Conservation (phyloP, 148 eudicot genomes). For the Silene conica region DNA sequence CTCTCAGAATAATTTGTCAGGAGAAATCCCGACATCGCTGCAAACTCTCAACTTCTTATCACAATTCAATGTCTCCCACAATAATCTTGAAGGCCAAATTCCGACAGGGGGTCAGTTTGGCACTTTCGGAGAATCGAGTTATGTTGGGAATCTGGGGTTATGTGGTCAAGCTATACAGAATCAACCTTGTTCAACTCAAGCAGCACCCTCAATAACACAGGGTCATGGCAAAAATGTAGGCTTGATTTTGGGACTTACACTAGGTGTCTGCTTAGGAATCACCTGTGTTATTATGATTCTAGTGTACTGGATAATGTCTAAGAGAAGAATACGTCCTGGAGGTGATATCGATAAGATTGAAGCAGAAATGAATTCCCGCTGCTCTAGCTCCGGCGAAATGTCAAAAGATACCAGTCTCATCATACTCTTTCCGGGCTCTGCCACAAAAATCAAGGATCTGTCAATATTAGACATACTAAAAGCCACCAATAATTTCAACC, state of each 20-base stretch:
- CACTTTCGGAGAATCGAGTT: conserved; percentile 47
- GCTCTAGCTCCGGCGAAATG: conserved; percentile 43
- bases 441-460: conserved; percentile 44
- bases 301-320: conserved; percentile 53
- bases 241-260: conserved; percentile 44
- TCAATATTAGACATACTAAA: conserved; percentile 64
- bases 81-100: conserved; percentile 50
- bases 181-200: conserved; percentile 35
- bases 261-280: conserved; percentile 59
- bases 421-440: conserved; percentile 51
- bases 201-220: conserved; percentile 16
- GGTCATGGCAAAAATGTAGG: conserved; percentile 28
- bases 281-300: conserved; percentile 40
- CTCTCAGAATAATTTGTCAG: conserved; percentile 57
- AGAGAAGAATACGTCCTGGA: conserved; percentile 53
- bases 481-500: conserved; percentile 82
- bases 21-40: conserved; percentile 71
- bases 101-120: conserved; percentile 62
- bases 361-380: conserved; percentile 35
- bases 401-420: conserved; percentile 57
- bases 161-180: conserved; percentile 54
- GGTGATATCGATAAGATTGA: conserved; percentile 43
- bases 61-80: conserved; percentile 50
- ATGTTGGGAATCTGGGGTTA: conserved; percentile 51
- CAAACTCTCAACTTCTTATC: conserved; percentile 48